Base-by-base conservation (phyloP, 495 filamentous ascomycete species). In the Cercophora samala region DNA sequence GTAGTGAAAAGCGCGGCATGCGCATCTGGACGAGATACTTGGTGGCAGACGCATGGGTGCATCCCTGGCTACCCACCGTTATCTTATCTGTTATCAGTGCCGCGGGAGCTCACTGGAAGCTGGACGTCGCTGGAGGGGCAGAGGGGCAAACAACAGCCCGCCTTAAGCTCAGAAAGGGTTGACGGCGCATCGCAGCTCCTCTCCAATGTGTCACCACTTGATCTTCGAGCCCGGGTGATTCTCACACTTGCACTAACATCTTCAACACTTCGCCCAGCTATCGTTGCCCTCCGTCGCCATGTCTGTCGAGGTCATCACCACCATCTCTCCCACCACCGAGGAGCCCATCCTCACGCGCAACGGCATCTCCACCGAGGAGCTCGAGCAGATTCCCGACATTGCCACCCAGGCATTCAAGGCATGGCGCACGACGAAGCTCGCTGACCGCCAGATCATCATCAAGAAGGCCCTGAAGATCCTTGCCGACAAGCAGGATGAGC, bases 311-410 rank as follows among this genome's bases (percentile, higher is more conserved):
- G 87, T 82, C 1, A 87, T 97, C 72, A 94, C 87, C 1, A 97
- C 93, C 60, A 92, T 97, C 72, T 97, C 93, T 3, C 93, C 93
- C 58, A 89, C 86, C 51, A 97, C 93, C 58, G 90, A 91, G 76
- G 83, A 90, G 69, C 84, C 91, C 21, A 84, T 97, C 72, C 72
- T 93, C 68, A 90, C 87, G 25, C 87, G 93, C 65, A 85, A 87
- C 70, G 91, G 90, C 69, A 80, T 93, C 64, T 84, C 87, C 24
- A 74, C 84, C 5, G 75, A 85, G 6, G 90, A 94, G 18, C 81
- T 97, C 53, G 78, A 87, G 32, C 78, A 80, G 25, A 79, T 97
- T 6, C 86, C 91, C 1, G 81, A 83, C 29, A 81, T 81, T 23
- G 89, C 93, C 60, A 85, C 86, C 9, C 82, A 86, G 51, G 90